Evolutionary conservation across 345 rosid genomes (phyloP), one percentile per base, ranked within the genome.

Genomic region (Dipteronia sinensis): DNA sequence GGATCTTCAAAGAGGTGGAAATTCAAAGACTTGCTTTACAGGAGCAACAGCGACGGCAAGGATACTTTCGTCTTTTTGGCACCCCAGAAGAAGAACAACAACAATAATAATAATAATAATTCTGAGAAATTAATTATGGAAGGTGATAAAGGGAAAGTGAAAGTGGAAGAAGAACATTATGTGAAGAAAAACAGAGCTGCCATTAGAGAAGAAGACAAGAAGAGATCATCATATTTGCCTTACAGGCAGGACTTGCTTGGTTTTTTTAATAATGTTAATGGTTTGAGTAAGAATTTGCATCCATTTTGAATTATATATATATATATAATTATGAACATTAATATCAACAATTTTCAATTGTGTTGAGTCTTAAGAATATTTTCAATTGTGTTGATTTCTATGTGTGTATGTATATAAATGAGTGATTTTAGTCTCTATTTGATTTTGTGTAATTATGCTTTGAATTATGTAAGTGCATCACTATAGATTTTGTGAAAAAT

Each of bases 1-100:
- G 92, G 92, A 4, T 82, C 85, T 5, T 88, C 95, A 0, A 91
- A 88, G 87, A 88, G 94, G 61, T 93, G 98, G 98, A 90, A 84
- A 81, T 64, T 95, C 4, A 72, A 88, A 71, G 88, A 87, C 65
- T 71, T 94, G 29, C 78, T 92, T 1, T 76, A 82, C 82, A 79
- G 92, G 73, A 88, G 90, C 44, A 84, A 80, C 27, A 88, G 91
- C 42, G 90, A 90, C 29, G 90, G 90, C 0, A 85, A 90, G 72
- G 90, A 85, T 7, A 85, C 74, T 53, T 85, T 88, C 7, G 85
- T 88, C 27, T 58, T 84, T 67, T 77, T 90, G 74, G 68, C 90
- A 42, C 86, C 89, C 34, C 68, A 64, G 62, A 79, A 74, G 69
- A 85, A 72, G 22, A 49, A 34, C 4, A 34, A 27, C 1, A 27